phyloP scores from a whole-genome alignment of 1,284 basidiomycete species.

The Melampsora larici-populina region DNA sequence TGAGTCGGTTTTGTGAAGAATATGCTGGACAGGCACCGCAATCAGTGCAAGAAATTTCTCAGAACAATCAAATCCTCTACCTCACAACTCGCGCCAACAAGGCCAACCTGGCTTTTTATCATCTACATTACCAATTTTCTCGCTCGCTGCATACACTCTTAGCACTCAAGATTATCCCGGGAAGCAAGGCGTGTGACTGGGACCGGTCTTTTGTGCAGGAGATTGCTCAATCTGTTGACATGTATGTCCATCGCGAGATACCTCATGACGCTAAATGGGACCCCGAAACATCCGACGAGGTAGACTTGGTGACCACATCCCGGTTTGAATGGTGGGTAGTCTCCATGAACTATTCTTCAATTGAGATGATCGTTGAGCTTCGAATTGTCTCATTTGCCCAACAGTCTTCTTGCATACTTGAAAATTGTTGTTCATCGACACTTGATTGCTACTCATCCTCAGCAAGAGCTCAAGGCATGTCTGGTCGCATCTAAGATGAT shows the following conservation, averaged over 20 bases:
- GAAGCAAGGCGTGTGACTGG: background rate
- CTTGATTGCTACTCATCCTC: conserved; percentile 1
- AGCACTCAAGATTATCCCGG: background rate
- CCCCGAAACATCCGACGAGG: background rate
- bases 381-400: background rate
- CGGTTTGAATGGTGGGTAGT: background rate
- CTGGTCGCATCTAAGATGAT: background rate
- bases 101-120: background rate
- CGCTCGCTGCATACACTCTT: background rate
- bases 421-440: conserved; percentile 15
- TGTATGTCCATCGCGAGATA: background rate
- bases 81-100: background rate
- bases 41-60: background rate
- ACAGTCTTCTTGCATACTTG: background rate
- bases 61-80: background rate
- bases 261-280: background rate
- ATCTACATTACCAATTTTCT: background rate
- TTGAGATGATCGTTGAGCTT: background rate
- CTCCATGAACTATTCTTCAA: background rate
- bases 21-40: background rate
- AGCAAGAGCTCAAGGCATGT: conserved; percentile 1
- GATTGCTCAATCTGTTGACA: background rate
- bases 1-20: conserved; percentile 21
- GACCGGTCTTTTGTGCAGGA: conserved; percentile 7
- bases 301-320: background rate